Evolutionary conservation across 2,329 filamentous ascomycete species (phyloP).

Genomic region (Cladosporium colombiae): DNA sequence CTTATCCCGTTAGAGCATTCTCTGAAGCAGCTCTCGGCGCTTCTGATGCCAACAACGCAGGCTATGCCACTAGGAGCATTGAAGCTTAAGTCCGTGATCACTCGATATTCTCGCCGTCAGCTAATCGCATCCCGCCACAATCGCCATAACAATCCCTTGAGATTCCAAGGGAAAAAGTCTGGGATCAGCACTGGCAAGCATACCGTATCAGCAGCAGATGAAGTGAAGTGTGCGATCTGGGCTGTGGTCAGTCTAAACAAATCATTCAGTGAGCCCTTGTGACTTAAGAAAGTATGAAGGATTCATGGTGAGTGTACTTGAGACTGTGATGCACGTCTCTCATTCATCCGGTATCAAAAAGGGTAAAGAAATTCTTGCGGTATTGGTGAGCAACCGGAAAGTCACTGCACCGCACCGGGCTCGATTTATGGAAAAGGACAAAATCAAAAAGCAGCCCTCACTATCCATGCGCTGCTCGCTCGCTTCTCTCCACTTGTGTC

Average conservation of each 20-base stretch:
- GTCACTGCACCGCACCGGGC: slow-evolving; percentile 10
- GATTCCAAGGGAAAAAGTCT: background rate
- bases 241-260: background rate
- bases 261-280: background rate
- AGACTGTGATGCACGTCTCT: slow-evolving; percentile 10
- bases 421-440: slow-evolving; percentile 16
- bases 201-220: background rate
- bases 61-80: background rate
- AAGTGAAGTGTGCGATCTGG: background rate
- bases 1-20: background rate
- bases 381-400: background rate
- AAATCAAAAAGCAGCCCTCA: slow-evolving; percentile 20
- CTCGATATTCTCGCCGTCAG: background rate
- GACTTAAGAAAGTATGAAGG: background rate
- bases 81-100: background rate
- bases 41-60: background rate
- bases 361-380: slow-evolving; percentile 16
- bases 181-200: background rate
- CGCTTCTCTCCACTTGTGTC: slow-evolving; percentile 15
- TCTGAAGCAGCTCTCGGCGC: background rate
- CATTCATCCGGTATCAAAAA: slow-evolving; percentile 17
- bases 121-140: background rate
- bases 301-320: background rate
- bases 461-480: slow-evolving; percentile 20
- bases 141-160: background rate